phyloP scores from a whole-genome alignment of 306 rosid species.

The Acacia acuminata region DNA sequence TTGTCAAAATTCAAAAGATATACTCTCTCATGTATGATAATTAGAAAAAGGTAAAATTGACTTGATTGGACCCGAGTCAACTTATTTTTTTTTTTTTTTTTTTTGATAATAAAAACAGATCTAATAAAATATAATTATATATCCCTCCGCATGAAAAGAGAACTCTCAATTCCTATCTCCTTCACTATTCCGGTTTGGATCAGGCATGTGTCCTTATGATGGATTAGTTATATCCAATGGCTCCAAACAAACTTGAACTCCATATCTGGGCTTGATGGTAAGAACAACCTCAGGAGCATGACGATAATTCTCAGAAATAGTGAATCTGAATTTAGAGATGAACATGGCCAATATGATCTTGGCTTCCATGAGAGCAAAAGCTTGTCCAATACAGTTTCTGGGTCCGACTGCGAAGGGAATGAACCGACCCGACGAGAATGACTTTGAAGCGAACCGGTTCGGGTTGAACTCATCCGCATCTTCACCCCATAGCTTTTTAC shows the following conservation, averaged over 20 bases:
- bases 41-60: not conserved
- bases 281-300: conserved; percentile 93
- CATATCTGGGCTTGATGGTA: conserved; percentile 88
- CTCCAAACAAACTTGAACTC: conserved; percentile 85
- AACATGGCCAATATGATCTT: conserved; percentile 87
- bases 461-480: conserved; percentile 95
- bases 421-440: conserved; percentile 70
- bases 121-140: not conserved
- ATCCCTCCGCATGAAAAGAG: not conserved
- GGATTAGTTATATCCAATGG: conserved; percentile 45
- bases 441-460: conserved; percentile 71
- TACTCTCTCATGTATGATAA: not conserved
- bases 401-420: conserved; percentile 90
- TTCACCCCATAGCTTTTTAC: conserved; percentile 84
- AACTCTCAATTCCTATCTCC: not conserved
- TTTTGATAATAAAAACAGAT: not conserved
- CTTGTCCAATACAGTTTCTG: conserved; percentile 87
- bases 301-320: conserved; percentile 64
- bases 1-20: not conserved
- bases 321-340: conserved; percentile 69
- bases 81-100: not conserved
- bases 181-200: not conserved
- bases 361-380: conserved; percentile 93
- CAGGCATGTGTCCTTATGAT: not conserved
- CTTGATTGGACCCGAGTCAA: not conserved